Evolutionary conservation across 208 protist species (phyloP).

Genomic region (Wallacemonas collosoma): DNA sequence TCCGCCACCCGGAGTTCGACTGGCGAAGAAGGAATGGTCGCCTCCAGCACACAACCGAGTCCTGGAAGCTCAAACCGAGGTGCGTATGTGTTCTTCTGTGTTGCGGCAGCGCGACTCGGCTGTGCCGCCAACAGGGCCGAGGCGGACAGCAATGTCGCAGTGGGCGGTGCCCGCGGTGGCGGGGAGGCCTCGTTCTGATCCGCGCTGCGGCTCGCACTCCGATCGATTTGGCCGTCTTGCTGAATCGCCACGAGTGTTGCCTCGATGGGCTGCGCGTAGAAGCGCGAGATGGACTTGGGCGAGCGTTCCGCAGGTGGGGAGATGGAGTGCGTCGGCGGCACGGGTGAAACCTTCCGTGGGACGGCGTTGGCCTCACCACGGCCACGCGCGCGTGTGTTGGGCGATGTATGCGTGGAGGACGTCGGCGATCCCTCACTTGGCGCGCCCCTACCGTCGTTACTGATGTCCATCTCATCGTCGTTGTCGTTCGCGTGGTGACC

Average conservation of each 20-base stretch:
- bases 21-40: background rate
- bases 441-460: too few relatives aligned
- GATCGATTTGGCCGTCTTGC: background rate
- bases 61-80: conserved; percentile 9
- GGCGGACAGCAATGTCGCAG: background rate
- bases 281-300: conserved; percentile 6
- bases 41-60: background rate
- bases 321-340: background rate
- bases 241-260: background rate
- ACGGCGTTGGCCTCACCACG: too few relatives aligned
- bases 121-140: background rate
- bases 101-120: background rate
- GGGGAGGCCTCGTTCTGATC: background rate
- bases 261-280: conserved; percentile 4
- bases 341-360: too few relatives aligned
- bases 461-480: too few relatives aligned
- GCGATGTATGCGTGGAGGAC: background rate
- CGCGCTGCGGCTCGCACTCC: background rate
- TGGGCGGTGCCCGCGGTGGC: conserved; percentile 11
- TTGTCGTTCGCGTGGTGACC: too few relatives aligned
- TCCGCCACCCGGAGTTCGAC: background rate
- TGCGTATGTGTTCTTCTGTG: background rate
- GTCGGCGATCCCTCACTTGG: background rate
- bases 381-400: background rate
- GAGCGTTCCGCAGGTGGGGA: conserved; percentile 6